Evolutionary conservation across 768 basidiomycete genomes (phyloP), one percentile per base, ranked within the genome.

Genomic region (Boletus rubroflammeus): DNA sequence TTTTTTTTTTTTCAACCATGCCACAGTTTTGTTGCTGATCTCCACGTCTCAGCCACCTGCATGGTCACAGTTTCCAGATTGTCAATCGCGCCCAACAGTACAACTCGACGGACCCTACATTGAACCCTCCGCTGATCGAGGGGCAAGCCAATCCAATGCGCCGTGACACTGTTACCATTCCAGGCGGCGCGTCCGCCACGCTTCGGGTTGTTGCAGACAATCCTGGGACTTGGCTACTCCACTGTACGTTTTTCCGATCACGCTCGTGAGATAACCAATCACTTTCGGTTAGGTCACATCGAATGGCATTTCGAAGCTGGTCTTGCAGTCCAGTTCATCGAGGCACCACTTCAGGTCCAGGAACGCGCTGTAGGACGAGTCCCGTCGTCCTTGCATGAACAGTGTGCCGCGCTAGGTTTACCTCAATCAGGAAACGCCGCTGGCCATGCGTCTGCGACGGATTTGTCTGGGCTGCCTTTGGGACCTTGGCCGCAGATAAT

Each of bases 171-270:
- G 75, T 96, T 15, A 80, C 84, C 53, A 82, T 97, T 47, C 87
- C 89, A 3, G 78, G 83, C 4, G 78, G 77, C 54, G 71, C 80
- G 19, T 84, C 84, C 3, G 88, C 80, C 11, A 89, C 88, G 0
- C 72, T 99, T 42, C 83, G 93, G 21, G 71, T 94, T 62, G 74
- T 86, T 44, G 91, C 92, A 1, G 90, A 98, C 68, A 98, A 98
- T 72, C 96, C 96, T 1, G 96, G 96, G 11, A 85, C 81, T 8
- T 95, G 92, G 89, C 70, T 93, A 58, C 81, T 93, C 67, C 90
- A 91, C 68, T 93, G 85, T 86, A 64, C 51, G 85, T 75, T 31
- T 46, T 62, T 36, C 31, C 14, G 43, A 46, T 34, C 31, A 31
- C 26, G 41, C 17, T 53, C 43, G 21, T 25, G 39, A 17, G 35